phyloP scores from a whole-genome alignment of 1,284 basidiomycete species.

The Coniferiporia weirii region DNA sequence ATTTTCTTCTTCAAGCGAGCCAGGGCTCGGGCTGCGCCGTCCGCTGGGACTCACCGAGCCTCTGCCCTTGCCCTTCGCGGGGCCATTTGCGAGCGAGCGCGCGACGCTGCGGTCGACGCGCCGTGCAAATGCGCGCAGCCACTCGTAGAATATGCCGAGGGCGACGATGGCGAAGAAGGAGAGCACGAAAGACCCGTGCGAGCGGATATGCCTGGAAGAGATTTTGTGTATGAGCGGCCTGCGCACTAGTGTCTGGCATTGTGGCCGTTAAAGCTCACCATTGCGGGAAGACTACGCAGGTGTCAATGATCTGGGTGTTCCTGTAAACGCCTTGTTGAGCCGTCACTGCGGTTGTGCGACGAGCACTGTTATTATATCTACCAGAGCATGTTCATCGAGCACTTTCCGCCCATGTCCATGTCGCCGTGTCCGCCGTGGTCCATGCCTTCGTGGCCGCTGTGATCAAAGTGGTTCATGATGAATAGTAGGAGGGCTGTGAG shows the following conservation, averaged over 20 bases:
- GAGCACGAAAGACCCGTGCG: conserved; percentile 48
- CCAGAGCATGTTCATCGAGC: conserved; percentile 72
- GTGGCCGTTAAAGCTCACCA: conserved; percentile 35
- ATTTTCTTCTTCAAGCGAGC: conserved; percentile 39
- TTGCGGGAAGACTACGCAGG: conserved; percentile 66
- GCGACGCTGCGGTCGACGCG: conserved; percentile 56
- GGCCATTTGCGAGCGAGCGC: conserved; percentile 32
- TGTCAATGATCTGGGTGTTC: conserved; percentile 72
- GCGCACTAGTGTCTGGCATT: not conserved
- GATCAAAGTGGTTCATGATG: conserved; percentile 25
- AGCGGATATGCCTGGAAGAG: conserved; percentile 43
- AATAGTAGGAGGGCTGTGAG: not conserved
- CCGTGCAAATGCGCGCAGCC: conserved; percentile 57
- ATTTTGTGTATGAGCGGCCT: not conserved
- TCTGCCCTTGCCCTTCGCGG: conserved; percentile 40
- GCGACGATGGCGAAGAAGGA: conserved; percentile 59
- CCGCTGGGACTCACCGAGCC: conserved; percentile 30
- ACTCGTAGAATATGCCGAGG: conserved; percentile 70
- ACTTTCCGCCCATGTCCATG: conserved; percentile 48
- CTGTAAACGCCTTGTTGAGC: conserved; percentile 28
- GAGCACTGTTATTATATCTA: conserved; percentile 24
- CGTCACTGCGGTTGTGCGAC: not conserved
- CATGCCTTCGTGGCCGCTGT: conserved; percentile 40
- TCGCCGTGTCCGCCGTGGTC: conserved; percentile 35
- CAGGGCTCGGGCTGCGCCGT: conserved; percentile 33